These are phyloP conservation scores for Fraxinus sp. DNA, from an alignment of 305 asterid species.

Conservation along the genomic window DNA sequence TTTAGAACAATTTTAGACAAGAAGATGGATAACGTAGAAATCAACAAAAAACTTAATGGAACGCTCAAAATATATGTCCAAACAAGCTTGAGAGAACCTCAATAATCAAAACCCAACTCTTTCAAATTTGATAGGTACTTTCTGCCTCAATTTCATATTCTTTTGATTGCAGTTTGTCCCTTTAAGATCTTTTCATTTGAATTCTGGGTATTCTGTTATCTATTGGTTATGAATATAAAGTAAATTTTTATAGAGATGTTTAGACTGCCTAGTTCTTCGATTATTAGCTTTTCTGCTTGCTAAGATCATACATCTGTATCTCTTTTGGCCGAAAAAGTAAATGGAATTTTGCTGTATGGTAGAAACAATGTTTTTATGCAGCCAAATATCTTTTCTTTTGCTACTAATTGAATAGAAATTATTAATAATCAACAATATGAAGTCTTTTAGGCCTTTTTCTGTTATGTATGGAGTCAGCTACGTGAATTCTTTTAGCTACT, in stretches of 20 bases:
- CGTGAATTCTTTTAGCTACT: not conserved
- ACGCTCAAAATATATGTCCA: not conserved
- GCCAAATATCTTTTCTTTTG: not conserved
- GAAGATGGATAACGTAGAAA: conserved; percentile 15
- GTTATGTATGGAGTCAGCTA: not conserved
- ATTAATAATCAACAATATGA: not conserved
- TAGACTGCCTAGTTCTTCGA: not conserved
- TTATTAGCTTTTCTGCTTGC: not conserved
- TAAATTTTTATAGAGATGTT: not conserved
- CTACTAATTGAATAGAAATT: not conserved
- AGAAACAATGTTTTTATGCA: not conserved
- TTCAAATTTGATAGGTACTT: not conserved
- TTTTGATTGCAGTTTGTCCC: not conserved
- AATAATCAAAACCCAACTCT: conserved; percentile 5
- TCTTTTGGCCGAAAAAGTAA: not conserved
- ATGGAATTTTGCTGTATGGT: not conserved
- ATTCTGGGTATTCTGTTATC: not conserved
- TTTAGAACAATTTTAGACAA: not conserved
- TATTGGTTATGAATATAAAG: not conserved
- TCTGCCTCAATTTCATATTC: not conserved
- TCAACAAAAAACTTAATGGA: conserved; percentile 21
- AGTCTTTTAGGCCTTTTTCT: not conserved
- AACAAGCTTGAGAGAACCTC: conserved; percentile 13
- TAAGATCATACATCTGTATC: not conserved
- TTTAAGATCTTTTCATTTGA: not conserved